phyloP scores from a whole-genome alignment of 1,139 yeast genomes.

The Suhomyces bribrorum region DNA sequence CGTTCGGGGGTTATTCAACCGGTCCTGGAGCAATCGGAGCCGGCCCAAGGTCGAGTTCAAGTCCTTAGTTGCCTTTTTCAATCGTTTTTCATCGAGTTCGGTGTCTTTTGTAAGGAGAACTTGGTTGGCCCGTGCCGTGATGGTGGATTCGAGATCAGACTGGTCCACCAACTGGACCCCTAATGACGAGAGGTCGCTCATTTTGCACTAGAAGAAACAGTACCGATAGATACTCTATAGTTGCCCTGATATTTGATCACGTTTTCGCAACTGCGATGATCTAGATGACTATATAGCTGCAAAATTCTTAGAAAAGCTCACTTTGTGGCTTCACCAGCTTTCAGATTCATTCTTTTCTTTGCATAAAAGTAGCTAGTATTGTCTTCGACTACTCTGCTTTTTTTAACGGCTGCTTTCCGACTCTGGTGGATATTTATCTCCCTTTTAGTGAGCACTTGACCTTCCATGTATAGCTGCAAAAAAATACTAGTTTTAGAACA shows the following conservation, averaged over 20 bases:
- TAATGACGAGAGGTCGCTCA: conserved; percentile 13
- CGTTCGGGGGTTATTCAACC: conserved; percentile 54
- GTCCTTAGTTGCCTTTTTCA: conserved; percentile 61
- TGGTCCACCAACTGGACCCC: conserved; percentile 66
- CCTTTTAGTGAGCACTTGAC: too few species aligned
- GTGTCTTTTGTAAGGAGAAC: conserved; percentile 61
- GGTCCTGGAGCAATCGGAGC: conserved; percentile 47
- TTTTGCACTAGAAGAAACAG: not conserved
- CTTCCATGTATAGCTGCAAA: too few species aligned
- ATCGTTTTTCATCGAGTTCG: conserved; percentile 72
- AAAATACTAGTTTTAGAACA: too few species aligned
- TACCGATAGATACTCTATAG: conserved; percentile 1
- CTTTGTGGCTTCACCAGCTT: not conserved
- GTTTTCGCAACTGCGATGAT: not conserved
- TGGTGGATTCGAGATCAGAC: conserved; percentile 66
- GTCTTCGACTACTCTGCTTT: too few species aligned
- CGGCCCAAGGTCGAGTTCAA: conserved; percentile 45
- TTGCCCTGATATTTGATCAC: not conserved
- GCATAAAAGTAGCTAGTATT: too few species aligned
- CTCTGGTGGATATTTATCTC: too few species aligned
- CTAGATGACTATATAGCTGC: too few species aligned
- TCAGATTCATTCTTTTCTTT: too few species aligned
- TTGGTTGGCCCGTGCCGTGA: conserved; percentile 69
- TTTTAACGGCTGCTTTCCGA: too few species aligned
- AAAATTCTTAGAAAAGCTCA: too few species aligned